Conservation (phyloP, 345 rosid genomes). For the Eucalyptus pauciflora region DNA sequence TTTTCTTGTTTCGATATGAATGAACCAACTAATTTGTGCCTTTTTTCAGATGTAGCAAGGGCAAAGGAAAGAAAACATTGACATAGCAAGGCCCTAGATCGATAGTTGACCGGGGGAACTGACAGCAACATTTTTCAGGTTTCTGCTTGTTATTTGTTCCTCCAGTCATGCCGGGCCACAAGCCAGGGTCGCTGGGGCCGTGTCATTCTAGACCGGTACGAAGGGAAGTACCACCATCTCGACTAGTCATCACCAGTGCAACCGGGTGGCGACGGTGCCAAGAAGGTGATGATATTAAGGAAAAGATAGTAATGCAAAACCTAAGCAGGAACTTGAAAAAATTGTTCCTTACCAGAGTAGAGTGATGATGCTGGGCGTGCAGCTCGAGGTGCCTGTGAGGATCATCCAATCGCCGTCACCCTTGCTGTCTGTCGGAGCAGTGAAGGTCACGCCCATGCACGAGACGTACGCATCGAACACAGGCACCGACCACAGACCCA, state of each 20-base stretch:
- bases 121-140: too few relatives aligned
- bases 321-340: background rate
- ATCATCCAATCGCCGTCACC: background rate
- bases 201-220: background rate
- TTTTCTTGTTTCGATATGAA: background rate
- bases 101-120: background rate
- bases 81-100: background rate
- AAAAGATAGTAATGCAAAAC: background rate
- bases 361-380: background rate
- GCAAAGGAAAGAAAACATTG: background rate
- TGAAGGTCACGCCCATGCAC: background rate
- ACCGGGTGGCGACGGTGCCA: background rate
- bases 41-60: background rate
- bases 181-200: background rate
- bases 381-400: background rate
- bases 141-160: background rate
- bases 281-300: background rate
- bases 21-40: background rate
- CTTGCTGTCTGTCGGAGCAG: background rate
- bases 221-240: background rate
- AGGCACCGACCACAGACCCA: background rate
- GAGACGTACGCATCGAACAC: background rate
- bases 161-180: background rate
- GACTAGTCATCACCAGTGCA: background rate
- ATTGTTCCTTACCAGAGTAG: background rate